Conservation (phyloP, 345 rosid species). For the Sonneratia caseolaris region DNA sequence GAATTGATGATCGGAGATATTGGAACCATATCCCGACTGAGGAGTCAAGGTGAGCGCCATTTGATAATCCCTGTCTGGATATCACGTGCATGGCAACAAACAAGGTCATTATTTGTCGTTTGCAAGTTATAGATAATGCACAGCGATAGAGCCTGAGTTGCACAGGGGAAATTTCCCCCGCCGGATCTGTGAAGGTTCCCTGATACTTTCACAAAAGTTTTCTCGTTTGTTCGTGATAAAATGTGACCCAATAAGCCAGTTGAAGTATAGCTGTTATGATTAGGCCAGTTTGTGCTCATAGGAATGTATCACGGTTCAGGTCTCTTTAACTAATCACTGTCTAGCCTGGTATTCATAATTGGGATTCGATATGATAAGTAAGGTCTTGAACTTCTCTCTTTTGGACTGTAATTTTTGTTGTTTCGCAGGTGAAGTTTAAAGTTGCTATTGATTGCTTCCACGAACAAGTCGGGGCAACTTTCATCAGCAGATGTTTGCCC, state of each 20-base stretch:
- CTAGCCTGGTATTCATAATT: not conserved
- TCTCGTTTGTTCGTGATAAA: too few relatives aligned
- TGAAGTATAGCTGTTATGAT: too few relatives aligned
- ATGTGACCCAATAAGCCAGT: not conserved
- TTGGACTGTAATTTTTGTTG: not conserved
- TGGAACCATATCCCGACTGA: constrained; percentile 76
- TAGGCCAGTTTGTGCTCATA: too few relatives aligned
- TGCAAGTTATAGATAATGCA: not conserved
- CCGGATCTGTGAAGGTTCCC: not conserved
- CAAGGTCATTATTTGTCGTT: not conserved
- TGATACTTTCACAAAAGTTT: too few relatives aligned
- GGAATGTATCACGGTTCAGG: not conserved
- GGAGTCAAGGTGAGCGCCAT: constrained; percentile 66
- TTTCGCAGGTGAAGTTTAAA: not conserved
- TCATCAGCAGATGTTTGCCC: not conserved
- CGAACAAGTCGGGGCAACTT: not conserved
- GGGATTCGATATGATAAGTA: too few relatives aligned
- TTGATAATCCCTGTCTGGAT: not conserved
- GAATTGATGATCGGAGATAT: constrained; percentile 89
- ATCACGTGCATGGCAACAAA: too few relatives aligned
- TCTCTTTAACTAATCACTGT: not conserved
- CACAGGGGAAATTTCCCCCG: not conserved
- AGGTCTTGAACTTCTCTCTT: too few relatives aligned
- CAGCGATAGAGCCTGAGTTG: not conserved
- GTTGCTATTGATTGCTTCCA: not conserved